A percentile compares a stretch with the other conserved stretches of the same genome.
Evolutionary conservation across 768 basidiomycete species (phyloP).

Genomic region (Lentinula sp.): DNA sequence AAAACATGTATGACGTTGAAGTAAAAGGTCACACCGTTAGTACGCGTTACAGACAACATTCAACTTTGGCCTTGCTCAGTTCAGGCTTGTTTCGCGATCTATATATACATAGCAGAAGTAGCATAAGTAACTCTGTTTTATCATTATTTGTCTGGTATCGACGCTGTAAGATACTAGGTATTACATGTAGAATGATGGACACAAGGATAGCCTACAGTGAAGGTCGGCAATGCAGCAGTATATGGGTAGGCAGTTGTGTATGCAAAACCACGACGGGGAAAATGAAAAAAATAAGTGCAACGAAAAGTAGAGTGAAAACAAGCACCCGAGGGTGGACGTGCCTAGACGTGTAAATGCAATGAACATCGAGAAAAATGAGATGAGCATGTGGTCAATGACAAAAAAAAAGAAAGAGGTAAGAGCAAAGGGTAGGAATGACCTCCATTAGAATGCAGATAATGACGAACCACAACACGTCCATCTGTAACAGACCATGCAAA

Average conservation of each 20-base stretch:
- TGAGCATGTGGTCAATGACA: constrained; percentile 7
- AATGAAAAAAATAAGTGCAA: constrained; percentile 17
- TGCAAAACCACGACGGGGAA: constrained; percentile 6
- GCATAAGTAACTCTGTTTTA: neutral
- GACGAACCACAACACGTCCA: constrained; percentile 9
- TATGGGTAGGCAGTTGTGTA: neutral
- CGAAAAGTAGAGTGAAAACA: constrained; percentile 17
- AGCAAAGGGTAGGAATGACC: constrained; percentile 13
- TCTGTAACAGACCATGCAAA: constrained; percentile 17
- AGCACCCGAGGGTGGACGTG: constrained; percentile 20
- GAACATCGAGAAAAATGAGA: constrained; percentile 7
- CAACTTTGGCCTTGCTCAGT: too few relatives aligned
- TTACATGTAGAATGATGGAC: constrained; percentile 20
- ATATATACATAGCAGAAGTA: neutral
- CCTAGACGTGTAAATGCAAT: constrained; percentile 14
- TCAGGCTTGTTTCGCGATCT: neutral
- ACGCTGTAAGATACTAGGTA: constrained; percentile 23
- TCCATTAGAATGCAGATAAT: constrained; percentile 16
- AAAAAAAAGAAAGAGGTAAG: constrained; percentile 8
- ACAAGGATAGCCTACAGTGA: neutral
- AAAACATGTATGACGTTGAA: neutral
- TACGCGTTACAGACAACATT: too few relatives aligned
- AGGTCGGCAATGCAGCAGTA: neutral
- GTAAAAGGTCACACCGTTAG: neutral
- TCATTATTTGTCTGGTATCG: neutral